Evolutionary conservation across 805 yeast species (phyloP).

Genomic region (Myxozyma neotropica): DNA sequence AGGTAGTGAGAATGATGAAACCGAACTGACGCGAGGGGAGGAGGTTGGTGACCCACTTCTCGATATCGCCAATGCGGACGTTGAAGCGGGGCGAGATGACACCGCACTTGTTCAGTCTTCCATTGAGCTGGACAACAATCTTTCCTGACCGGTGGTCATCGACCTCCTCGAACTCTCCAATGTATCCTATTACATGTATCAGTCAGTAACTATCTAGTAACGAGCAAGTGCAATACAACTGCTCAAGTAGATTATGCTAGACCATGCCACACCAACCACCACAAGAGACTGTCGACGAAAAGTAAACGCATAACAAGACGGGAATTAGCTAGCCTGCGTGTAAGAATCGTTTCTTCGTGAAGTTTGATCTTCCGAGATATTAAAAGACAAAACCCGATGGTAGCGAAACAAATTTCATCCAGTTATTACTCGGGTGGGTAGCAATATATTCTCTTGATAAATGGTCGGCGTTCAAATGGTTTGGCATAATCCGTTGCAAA

Average conservation of each 20-base stretch:
- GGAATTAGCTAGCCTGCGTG: constrained; percentile 40
- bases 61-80: constrained; percentile 92
- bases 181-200: constrained; percentile 56
- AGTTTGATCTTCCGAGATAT: constrained; percentile 81
- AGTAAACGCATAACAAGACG: constrained; percentile 41
- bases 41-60: constrained; percentile 98
- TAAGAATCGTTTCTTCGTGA: constrained; percentile 41
- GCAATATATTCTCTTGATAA: background rate
- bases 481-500: background rate
- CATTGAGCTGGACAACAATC: constrained; percentile 94
- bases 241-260: background rate
- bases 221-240: background rate
- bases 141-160: constrained; percentile 99
- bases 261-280: background rate
- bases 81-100: constrained; percentile 98
- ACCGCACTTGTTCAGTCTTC: constrained; percentile 98
- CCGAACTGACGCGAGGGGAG: constrained; percentile 99
- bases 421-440: constrained; percentile 87
- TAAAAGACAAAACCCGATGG: constrained; percentile 97
- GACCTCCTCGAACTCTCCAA: constrained; percentile 96
- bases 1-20: constrained; percentile 95
- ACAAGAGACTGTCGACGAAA: constrained; percentile 37
- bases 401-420: constrained; percentile 82
- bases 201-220: background rate
- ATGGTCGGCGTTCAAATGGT: background rate